Evolutionary conservation across 73 alveolate species (phyloP).

Genomic region (Halteria grandinella): DNA sequence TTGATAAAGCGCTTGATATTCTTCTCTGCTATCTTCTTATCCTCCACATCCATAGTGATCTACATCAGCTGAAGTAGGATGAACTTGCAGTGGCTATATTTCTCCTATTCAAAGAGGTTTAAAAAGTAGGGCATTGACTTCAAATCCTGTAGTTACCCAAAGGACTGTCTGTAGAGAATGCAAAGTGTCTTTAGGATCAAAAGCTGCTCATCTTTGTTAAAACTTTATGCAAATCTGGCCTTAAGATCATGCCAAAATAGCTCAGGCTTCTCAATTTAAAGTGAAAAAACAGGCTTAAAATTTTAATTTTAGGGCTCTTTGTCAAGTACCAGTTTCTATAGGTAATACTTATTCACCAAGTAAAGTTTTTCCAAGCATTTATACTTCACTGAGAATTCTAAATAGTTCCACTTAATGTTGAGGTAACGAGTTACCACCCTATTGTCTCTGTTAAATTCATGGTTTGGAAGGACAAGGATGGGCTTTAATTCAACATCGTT

Average conservation of each 20-base stretch:
- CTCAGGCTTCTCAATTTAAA: conserved; percentile 43
- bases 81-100: conserved; percentile 59
- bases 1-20: conserved; percentile 46
- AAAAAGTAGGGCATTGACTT: conserved; percentile 51
- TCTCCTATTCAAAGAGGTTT: conserved; percentile 28
- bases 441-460: conserved; percentile 38
- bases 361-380: conserved; percentile 1
- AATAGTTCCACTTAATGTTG: conserved; percentile 56
- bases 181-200: conserved; percentile 50
- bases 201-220: conserved; percentile 36
- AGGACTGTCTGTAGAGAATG: conserved; percentile 40
- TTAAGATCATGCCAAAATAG: conserved; percentile 55
- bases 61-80: conserved; percentile 26
- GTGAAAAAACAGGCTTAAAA: conserved; percentile 34
- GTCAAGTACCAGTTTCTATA: conserved; percentile 35
- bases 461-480: conserved; percentile 37
- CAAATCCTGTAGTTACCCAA: conserved; percentile 37
- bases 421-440: conserved; percentile 11
- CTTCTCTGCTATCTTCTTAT: conserved; percentile 10
- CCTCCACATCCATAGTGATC: conserved; percentile 9
- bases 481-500: too few species aligned
- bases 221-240: conserved; percentile 23
- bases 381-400: conserved; percentile 55
- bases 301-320: background rate
- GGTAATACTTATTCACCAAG: conserved; percentile 57